Evolutionary conservation across 495 filamentous ascomycete genomes (phyloP), one percentile per base, ranked within the genome.

Genomic region (Trichoderma parareesei): DNA sequence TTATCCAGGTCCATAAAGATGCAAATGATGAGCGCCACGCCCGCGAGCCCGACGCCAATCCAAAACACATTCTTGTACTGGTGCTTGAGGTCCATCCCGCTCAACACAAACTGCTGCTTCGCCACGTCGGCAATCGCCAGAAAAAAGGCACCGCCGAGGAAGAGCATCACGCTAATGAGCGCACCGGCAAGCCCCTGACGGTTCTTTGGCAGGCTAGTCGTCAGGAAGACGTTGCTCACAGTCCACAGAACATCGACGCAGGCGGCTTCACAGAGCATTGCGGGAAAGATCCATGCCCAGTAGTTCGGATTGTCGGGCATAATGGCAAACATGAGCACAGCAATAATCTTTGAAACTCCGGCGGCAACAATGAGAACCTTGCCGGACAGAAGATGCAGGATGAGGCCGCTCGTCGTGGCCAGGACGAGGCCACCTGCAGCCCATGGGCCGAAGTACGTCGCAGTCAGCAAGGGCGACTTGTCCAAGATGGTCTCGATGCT

Each of bases 241-340:
- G 86, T 91, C 80, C 85, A 91, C 42, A 83, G 86, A 63, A 91
- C 82, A 67, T 91, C 89, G 49, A 91, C 87, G 7, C 85, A 88
- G 46, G 89, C 73, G 0, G 89, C 90, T 1, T 82, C 85, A 67
- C 85, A 87, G 55, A 90, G 78, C 89, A 91, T 91, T 3, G 86
- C 75, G 0, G 89, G 87, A 69, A 90, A 87, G 4, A 90, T 79
- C 65, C 81, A 89, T 0, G 82, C 81, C 67, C 67, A 69, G 33
- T 69, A 71, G 37, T 80, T 83, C 0, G 83, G 83, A 1, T 81
- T 82, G 5, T 67, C 61, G 1, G 88, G 87, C 42, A 84, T 79
- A 10, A 89, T 69, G 38, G 87, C 88, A 65, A 90, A 88, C n/a
- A 90, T 75, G 0, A 89, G 69, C 0, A 79, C 81, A 3, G 84